Percentiles rank a stretch among this genome's conserved stretches.
phyloP scores from a whole-genome alignment of 345 rosid genomes.

The Xanthoceras sorbifolium region DNA sequence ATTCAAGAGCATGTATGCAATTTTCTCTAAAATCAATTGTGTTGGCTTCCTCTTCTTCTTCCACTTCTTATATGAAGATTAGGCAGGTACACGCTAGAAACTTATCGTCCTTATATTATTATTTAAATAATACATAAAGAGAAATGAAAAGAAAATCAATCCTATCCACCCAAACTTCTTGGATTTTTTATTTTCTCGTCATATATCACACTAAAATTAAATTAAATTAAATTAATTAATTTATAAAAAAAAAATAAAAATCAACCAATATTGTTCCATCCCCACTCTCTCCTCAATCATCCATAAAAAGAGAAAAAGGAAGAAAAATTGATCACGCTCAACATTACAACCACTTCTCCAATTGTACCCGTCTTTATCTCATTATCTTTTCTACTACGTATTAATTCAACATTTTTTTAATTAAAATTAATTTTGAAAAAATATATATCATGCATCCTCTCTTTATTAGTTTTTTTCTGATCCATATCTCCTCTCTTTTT shows the following conservation, averaged over 20 bases:
- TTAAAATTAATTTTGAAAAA: no score
- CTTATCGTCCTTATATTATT: background rate
- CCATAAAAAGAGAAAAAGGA: background rate
- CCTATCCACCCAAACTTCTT: conserved; percentile 13
- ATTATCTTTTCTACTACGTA: background rate
- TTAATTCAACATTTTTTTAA: background rate
- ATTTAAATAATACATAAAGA: background rate
- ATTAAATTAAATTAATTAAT: no score
- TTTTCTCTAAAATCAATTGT: no score
- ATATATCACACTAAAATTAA: background rate
- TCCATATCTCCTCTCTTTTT: background rate
- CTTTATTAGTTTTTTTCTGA: background rate
- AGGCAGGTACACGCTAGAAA: background rate
- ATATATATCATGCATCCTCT: background rate
- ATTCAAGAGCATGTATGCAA: no score
- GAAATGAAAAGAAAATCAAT: background rate
- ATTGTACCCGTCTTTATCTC: background rate
- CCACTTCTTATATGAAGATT: background rate
- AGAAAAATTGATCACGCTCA: background rate
- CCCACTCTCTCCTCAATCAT: background rate
- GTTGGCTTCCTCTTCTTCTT: background rate
- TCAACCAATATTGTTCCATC: background rate
- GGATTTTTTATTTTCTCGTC: conserved; percentile 8
- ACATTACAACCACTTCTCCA: background rate
- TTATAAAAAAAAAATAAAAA: background rate